Evolutionary conservation across 768 basidiomycete genomes (phyloP).

Genomic region (Rhizopogon sp.): DNA sequence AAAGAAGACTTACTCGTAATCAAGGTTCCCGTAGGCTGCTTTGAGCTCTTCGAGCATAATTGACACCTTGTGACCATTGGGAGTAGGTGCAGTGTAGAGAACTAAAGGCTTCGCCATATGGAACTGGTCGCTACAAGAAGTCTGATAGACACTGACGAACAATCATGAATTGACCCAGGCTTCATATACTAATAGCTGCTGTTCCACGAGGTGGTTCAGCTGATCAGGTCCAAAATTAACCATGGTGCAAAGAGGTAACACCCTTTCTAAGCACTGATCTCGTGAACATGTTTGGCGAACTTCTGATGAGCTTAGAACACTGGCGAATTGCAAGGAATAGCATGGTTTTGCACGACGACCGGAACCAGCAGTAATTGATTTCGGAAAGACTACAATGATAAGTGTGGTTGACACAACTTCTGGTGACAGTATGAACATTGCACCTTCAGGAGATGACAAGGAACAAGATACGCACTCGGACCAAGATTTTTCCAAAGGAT

Average conservation of each 20-base stretch:
- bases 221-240: not conserved
- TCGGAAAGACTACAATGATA: not conserved
- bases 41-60: constrained; percentile 62
- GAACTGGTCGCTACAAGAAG: not conserved
- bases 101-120: constrained; percentile 21
- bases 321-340: not conserved
- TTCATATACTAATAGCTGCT: not conserved
- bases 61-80: constrained; percentile 52
- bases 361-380: not conserved
- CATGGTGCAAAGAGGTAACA: not conserved
- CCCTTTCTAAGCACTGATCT: not conserved
- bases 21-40: constrained; percentile 40
- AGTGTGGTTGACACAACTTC: not conserved
- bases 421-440: not conserved
- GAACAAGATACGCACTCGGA: not conserved
- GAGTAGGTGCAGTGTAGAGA: constrained; percentile 42
- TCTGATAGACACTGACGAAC: not conserved
- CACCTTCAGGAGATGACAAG: not conserved
- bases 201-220: not conserved
- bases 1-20: constrained; percentile 42
- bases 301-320: not conserved
- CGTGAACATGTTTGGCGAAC: not conserved
- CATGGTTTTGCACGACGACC: too few relatives aligned
- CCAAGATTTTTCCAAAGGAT: not conserved
- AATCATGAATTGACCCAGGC: too few relatives aligned